phyloP scores from a whole-genome alignment of 108 stramenopile species.

The Skeletonema tropicum region DNA sequence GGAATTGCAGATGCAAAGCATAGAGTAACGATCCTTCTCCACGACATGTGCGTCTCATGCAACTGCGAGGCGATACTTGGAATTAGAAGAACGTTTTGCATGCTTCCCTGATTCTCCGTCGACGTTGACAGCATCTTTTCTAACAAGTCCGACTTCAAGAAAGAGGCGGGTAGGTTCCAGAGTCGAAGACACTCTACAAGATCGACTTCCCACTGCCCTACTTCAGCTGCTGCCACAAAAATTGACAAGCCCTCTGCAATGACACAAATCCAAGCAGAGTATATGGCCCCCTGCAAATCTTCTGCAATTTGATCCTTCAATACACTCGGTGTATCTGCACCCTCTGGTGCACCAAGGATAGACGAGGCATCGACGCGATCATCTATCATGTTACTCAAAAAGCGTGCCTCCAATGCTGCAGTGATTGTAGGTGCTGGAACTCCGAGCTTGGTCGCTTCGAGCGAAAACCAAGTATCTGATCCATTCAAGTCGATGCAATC shows the following conservation, averaged over 20 bases:
- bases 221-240: constrained; percentile 81
- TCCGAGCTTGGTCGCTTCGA: constrained; percentile 84
- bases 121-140: constrained; percentile 81
- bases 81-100: constrained; percentile 83
- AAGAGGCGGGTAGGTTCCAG: constrained; percentile 93
- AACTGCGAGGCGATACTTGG: constrained; percentile 73
- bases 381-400: constrained; percentile 74
- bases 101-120: constrained; percentile 44
- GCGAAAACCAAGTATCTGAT: constrained; percentile 88
- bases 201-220: constrained; percentile 83
- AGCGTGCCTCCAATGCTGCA: constrained; percentile 89
- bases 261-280: constrained; percentile 89
- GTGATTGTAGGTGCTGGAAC: constrained; percentile 84
- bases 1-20: constrained; percentile 83
- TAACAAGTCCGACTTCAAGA: constrained; percentile 87
- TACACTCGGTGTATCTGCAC: constrained; percentile 60
- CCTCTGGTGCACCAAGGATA: constrained; percentile 65
- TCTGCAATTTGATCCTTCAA: constrained; percentile 79
- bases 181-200: constrained; percentile 84
- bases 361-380: constrained; percentile 71
- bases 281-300: constrained; percentile 87
- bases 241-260: constrained; percentile 93
- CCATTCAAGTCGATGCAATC: constrained; percentile 90
- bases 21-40: constrained; percentile 88
- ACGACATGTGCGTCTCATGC: constrained; percentile 64